phyloP scores from a whole-genome alignment of 73 alveolate genomes.

The Paramecium tetraurelia region DNA sequence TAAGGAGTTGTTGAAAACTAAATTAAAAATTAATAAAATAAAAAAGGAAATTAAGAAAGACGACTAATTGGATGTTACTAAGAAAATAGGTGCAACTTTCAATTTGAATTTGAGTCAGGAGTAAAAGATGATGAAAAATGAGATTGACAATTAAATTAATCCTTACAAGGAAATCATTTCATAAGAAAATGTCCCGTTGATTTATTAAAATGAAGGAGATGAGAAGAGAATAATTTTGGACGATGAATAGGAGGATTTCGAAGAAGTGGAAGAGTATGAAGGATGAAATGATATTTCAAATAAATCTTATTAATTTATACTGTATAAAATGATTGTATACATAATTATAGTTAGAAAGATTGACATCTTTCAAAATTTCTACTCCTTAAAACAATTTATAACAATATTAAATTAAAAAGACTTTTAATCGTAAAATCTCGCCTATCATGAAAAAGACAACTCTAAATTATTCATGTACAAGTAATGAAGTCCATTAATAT shows the following conservation, averaged over 20 bases:
- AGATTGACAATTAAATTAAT: not conserved
- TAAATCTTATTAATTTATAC: not conserved
- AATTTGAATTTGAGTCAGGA: not conserved
- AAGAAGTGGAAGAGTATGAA: conserved; percentile 30
- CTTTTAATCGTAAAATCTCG: not conserved
- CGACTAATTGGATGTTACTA: not conserved
- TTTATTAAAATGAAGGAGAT: conserved; percentile 43
- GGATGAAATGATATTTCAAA: not conserved
- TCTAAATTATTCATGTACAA: not conserved
- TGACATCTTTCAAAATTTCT: not conserved
- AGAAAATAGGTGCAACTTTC: not conserved
- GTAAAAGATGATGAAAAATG: not conserved
- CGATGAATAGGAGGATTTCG: conserved; percentile 8
- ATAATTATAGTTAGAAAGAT: not conserved
- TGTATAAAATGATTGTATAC: not conserved
- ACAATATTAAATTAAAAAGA: conserved; percentile 12
- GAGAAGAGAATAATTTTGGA: conserved; percentile 2
- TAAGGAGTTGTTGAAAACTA: not conserved
- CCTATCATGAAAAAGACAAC: not conserved
- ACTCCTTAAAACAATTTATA: not conserved
- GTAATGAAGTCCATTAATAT: not conserved
- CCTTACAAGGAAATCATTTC: not conserved
- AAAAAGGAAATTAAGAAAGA: not conserved
- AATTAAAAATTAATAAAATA: conserved; percentile 4
- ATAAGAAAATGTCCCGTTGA: not conserved